A percentile compares a stretch with the other conserved stretches of the same genome.
phyloP scores from a whole-genome alignment of 768 basidiomycete species.

The Mycena vulgaris region DNA sequence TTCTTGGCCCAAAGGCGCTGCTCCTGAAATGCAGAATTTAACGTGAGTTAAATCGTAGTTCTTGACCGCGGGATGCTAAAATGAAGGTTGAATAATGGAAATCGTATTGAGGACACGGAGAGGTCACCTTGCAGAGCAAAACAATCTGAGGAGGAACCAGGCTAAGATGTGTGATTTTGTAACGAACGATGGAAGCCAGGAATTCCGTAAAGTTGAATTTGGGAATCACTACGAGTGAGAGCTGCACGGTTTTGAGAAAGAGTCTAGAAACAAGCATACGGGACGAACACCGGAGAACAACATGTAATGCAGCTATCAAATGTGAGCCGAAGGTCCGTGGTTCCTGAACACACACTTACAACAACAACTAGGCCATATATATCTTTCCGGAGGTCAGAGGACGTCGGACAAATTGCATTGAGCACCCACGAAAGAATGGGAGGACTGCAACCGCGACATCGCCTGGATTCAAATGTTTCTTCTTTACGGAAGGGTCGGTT shows the following conservation, averaged over 20 bases:
- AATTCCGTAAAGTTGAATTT: constrained; percentile 74
- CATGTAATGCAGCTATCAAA: constrained; percentile 63
- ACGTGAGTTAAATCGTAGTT: constrained; percentile 67
- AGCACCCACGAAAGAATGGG: constrained; percentile 72
- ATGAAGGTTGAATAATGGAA: constrained; percentile 7
- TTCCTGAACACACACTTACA: constrained; percentile 51
- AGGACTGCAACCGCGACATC: constrained; percentile 73
- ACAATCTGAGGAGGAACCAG: constrained; percentile 79
- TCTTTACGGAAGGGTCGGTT: constrained; percentile 56
- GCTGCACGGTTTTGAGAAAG: constrained; percentile 48
- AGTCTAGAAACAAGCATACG: neutral
- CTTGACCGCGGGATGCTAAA: constrained; percentile 66
- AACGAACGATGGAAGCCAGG: constrained; percentile 67
- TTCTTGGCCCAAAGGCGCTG: constrained; percentile 75
- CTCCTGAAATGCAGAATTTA: constrained; percentile 70
- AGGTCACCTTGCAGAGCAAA: constrained; percentile 73
- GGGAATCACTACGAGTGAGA: constrained; percentile 72
- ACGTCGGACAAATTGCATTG: neutral
- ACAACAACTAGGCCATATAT: constrained; percentile 73
- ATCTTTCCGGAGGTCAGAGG: constrained; percentile 51
- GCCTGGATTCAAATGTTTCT: constrained; percentile 63
- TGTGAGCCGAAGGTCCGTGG: constrained; percentile 12
- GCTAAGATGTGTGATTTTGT: constrained; percentile 71
- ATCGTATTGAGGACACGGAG: neutral
- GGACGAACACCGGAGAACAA: constrained; percentile 66